Base-by-base conservation (phyloP, 106 monocot species). In the Xerophyta viscosa region DNA sequence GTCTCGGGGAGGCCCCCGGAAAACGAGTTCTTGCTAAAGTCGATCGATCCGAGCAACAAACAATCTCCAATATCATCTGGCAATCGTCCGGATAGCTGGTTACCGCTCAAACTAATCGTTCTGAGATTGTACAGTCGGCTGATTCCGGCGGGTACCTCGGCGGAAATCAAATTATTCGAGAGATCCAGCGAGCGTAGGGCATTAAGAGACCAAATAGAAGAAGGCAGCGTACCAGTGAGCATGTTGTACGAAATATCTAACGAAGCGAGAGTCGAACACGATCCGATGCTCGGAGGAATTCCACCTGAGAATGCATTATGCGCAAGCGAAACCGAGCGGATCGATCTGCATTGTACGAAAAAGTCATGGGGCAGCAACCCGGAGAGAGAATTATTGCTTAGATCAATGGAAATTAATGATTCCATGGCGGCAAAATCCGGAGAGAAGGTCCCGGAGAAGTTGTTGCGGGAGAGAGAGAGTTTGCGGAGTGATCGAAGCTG, bases 221-320 rank as follows among this genome's bases (percentile, higher is more conserved):
- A 12, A 20, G 81, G 85, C 29, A 91, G 33, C 33, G 58, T 31
- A 1, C 91, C 91, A 0, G 74, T 71, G 21, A 91, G 60, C 56
- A 20, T 57, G 49, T 91, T 91, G 1, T 64, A 65, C 3, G 78
- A 91, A 2, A 91, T 60, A 41, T 86, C 76, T 17, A 91, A 62
- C 0, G 62, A 20, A 2, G 78, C 74, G 12, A 91, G 78, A 4
- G 86, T 78, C 8, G 75, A 68, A 66, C 91, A 91, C 24, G 77
- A 58, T 25, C 66, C 78, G 0, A 79, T n/a, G 25, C 58, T 75
- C 15, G 43, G 10, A 1, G 91, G 91, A n/a, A 91, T 60, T 41
- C 24, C 57, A 2, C 86, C 91, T 0, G 50, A 59, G 52, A 91
- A 50, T 30, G 29, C 47, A 27, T 91, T 91, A 8, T 41, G 43